Base-by-base conservation (phyloP, 2,329 filamentous ascomycete species). In the Talaromyces funiculosus region DNA sequence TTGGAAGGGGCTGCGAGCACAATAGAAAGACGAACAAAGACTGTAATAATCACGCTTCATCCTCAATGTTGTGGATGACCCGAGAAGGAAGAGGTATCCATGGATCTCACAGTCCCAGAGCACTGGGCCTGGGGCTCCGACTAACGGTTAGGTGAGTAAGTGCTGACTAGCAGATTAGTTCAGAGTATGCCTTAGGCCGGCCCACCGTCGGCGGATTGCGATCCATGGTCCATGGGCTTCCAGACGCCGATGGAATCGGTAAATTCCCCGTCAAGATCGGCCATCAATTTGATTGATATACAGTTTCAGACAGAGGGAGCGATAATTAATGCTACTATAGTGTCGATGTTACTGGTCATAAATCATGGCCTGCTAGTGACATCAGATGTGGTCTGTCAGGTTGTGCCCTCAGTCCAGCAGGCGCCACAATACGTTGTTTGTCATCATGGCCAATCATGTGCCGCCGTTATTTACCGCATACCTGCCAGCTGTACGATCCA, bases 191-290 rank as follows among this genome's bases (percentile, higher is more conserved):
- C 33, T 38, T 10, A 37, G 35, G 51, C 40, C 6, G 40, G 10
- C 40, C 42, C 45, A 59, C 57, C 26, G 37, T 35, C 35, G 57
- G 57, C 45, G 42, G 22, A 42, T 49, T 57, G 55, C 31, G 57
- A 45, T 53, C 54, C 60, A 53, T 43, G 56, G 60, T 59, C 60
- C 49, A 62, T 56, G 51, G 29, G 56, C 56, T 62, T 59, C 60
- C 60, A 62, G 60, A 59, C 56, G 55, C 60, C 40, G 26, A 26
- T 54, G 3, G 55, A 59, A 59, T 22, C 24, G 45, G 45, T 33
- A 31, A 20, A 33, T 51, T 51, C 45, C 26, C 45, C 16, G 45
- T 7, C 45, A 18, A 51, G 45, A 14, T 18, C 14, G 26, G 22
- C 26, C 22, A 47, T 29, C 43, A 16, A 26, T 47, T n/a, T 47